These are phyloP conservation scores for Mycena sp. DNA, from an alignment of 1,284 basidiomycete species.

Conservation along the genomic window DNA sequence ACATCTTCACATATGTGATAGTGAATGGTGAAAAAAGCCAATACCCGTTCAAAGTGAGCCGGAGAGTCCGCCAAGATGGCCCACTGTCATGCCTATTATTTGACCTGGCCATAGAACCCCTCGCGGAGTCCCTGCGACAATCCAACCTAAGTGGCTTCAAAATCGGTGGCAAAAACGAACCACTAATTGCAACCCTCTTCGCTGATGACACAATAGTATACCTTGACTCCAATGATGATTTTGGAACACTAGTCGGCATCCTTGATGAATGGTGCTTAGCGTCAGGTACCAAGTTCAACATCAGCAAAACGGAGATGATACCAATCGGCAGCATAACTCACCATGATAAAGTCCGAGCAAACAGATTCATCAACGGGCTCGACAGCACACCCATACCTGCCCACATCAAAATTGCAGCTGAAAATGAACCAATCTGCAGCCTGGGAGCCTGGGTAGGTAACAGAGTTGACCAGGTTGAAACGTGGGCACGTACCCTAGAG, in stretches of 20 bases:
- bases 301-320: conserved; percentile 30
- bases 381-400: neutral
- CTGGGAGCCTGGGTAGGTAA: conserved; percentile 31
- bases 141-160: neutral
- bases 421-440: conserved; percentile 16
- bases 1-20: conserved; percentile 21
- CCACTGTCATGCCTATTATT: no score
- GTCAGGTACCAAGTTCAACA: conserved; percentile 36
- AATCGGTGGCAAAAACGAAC: conserved; percentile 20
- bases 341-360: no score
- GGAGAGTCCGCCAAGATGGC: no score
- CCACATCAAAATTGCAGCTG: conserved; percentile 5
- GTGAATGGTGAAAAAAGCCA: conserved; percentile 32
- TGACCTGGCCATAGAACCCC: no score
- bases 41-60: conserved; percentile 22
- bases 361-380: neutral
- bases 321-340: no score
- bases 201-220: conserved; percentile 29
- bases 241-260: conserved; percentile 12
- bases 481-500: conserved; percentile 27
- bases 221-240: conserved; percentile 24
- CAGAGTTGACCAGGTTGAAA: conserved; percentile 3
- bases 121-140: no score
- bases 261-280: conserved; percentile 34
- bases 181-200: conserved; percentile 25